Conservation (phyloP, 1,284 basidiomycete genomes). For the Hymenochaete sp. region DNA sequence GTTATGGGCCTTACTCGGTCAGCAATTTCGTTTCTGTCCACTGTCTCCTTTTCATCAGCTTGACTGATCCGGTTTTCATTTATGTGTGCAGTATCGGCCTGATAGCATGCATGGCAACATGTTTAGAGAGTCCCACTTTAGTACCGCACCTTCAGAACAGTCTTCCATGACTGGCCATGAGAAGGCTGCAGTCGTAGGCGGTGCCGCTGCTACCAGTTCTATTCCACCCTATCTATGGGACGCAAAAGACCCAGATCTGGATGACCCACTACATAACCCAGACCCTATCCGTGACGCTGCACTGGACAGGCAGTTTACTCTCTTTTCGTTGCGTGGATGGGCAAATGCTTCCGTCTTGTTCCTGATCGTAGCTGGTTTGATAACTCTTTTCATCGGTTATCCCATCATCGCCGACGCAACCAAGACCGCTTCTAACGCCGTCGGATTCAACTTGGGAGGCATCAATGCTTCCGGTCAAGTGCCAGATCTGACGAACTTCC, state of each 20-base stretch:
- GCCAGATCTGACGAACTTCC: constrained; percentile 49
- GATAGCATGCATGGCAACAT: constrained; percentile 35
- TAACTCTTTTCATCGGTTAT: constrained; percentile 70
- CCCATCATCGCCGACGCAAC: constrained; percentile 61
- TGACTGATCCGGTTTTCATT: constrained; percentile 1
- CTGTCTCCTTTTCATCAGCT: constrained; percentile 4
- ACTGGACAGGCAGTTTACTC: constrained; percentile 46
- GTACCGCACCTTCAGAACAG: constrained; percentile 48
- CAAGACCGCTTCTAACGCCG: constrained; percentile 23
- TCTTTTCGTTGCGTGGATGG: constrained; percentile 68
- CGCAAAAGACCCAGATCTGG: constrained; percentile 61
- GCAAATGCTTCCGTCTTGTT: constrained; percentile 55
- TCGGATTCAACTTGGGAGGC: constrained; percentile 71
- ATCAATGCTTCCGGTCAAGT: constrained; percentile 68
- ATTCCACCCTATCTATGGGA: constrained; percentile 66
- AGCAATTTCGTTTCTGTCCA: constrained; percentile 25
- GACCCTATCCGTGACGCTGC: constrained; percentile 55
- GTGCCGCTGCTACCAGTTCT: constrained; percentile 31
- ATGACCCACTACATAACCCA: constrained; percentile 70
- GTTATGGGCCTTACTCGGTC: constrained; percentile 75
- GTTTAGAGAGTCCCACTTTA: constrained; percentile 48
- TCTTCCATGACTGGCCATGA: constrained; percentile 38
- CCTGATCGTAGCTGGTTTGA: constrained; percentile 48
- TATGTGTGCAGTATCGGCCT: constrained; percentile 45
- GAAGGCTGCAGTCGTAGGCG: constrained; percentile 22